These are phyloP conservation scores for Plasmodium yoelii DNA, from an alignment of 169 alveolate genomes.

Conservation along the genomic window DNA sequence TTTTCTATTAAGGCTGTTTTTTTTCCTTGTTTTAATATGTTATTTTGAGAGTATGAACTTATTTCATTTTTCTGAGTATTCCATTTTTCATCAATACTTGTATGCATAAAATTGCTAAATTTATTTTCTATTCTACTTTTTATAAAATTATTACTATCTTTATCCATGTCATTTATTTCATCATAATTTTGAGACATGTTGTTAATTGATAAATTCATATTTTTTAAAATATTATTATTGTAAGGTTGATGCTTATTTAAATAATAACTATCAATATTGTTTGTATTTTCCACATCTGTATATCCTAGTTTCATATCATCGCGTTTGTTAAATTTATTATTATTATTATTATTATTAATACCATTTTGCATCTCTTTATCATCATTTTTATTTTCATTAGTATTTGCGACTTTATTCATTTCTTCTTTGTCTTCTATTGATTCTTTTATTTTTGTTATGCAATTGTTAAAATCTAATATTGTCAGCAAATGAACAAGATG, in stretches of 20 bases:
- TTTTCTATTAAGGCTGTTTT: slow-evolving; percentile 9
- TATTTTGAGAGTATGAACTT: slow-evolving; percentile 14
- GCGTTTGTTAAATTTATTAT: slow-evolving; percentile 8
- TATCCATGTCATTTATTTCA: slow-evolving; percentile 11
- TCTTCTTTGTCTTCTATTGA: slow-evolving; percentile 14
- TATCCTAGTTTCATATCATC: slow-evolving; percentile 70
- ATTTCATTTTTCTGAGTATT: slow-evolving; percentile 6
- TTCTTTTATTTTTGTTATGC: slow-evolving; percentile 65
- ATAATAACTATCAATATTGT: slow-evolving; percentile 37
- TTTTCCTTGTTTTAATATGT: not conserved
- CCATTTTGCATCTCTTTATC: not conserved
- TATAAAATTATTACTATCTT: slow-evolving; percentile 16
- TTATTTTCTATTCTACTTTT: slow-evolving; percentile 54
- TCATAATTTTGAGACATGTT: slow-evolving; percentile 10
- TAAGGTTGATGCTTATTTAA: slow-evolving; percentile 18
- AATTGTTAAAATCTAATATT: slow-evolving; percentile 59
- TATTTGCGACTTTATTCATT: slow-evolving; percentile 5
- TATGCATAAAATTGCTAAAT: slow-evolving; percentile 45
- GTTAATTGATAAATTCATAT: slow-evolving; percentile 6
- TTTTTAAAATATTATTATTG: slow-evolving; percentile 14
- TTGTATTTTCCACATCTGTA: slow-evolving; percentile 34
- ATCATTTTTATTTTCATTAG: not conserved
- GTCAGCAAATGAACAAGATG: slow-evolving; percentile 69
- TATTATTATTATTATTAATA: slow-evolving; percentile 7
- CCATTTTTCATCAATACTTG: slow-evolving; percentile 19